phyloP scores from a whole-genome alignment of 768 basidiomycete genomes.

The Pilatotrama ljubarskyi region DNA sequence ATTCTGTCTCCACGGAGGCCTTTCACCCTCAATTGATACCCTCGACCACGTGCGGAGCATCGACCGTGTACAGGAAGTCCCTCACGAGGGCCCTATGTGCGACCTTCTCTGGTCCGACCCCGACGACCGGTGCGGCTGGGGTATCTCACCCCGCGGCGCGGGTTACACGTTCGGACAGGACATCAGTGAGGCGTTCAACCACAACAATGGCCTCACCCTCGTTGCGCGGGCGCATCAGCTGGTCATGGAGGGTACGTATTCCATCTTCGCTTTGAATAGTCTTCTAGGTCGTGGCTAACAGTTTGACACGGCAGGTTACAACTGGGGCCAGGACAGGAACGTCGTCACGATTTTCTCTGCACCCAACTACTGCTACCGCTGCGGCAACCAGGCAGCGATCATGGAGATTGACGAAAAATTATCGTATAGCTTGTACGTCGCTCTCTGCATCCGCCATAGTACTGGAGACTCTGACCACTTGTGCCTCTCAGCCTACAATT shows the following conservation, averaged over 20 bases:
- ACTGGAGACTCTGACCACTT: slow-evolving; percentile 8
- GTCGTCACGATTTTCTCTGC: slow-evolving; percentile 99
- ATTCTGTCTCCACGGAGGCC: slow-evolving; percentile 97
- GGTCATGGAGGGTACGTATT: slow-evolving; percentile 88
- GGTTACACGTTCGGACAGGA: slow-evolving; percentile 99
- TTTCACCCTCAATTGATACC: slow-evolving; percentile 98
- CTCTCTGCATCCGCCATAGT: slow-evolving; percentile 1
- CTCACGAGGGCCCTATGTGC: slow-evolving; percentile 99
- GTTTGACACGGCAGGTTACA: slow-evolving; percentile 57
- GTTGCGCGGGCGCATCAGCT: slow-evolving; percentile 93
- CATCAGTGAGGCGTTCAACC: slow-evolving; percentile 98
- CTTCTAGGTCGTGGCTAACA: not conserved
- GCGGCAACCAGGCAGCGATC: slow-evolving; percentile 99
- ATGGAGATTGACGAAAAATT: slow-evolving; percentile 99
- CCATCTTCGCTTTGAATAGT: not conserved
- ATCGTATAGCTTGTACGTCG: slow-evolving; percentile 87
- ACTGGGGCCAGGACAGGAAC: slow-evolving; percentile 99
- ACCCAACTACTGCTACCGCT: slow-evolving; percentile 99
- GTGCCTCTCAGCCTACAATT: slow-evolving; percentile 83
- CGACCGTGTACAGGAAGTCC: slow-evolving; percentile 98
- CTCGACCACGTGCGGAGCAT: slow-evolving; percentile 99
- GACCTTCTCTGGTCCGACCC: slow-evolving; percentile 99
- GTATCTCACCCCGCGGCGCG: slow-evolving; percentile 97
- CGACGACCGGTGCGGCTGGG: slow-evolving; percentile 99
- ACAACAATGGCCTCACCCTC: slow-evolving; percentile 96